Percentiles rank a stretch among this genome's conserved stretches.
Evolutionary conservation across 1,139 yeast species (phyloP).

Genomic region (Sugiyamaella novakii): DNA sequence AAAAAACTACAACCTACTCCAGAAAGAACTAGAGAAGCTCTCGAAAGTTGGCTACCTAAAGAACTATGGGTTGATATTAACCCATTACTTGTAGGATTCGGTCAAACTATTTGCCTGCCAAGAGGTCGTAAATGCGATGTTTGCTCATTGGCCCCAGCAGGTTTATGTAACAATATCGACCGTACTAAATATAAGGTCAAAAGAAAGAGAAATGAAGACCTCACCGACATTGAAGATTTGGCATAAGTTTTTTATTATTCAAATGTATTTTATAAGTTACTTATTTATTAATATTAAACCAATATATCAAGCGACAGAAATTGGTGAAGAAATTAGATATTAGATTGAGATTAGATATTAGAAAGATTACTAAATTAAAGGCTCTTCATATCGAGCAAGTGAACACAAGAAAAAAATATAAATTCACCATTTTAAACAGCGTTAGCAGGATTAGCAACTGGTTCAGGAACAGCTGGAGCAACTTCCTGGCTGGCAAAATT

Average conservation of each 20-base stretch:
- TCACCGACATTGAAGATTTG: slow-evolving; percentile 19
- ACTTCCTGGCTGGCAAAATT: slow-evolving; percentile 20
- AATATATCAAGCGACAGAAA: too few species aligned
- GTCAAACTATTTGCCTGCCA: slow-evolving; percentile 84
- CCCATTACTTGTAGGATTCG: slow-evolving; percentile 88
- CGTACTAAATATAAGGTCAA: slow-evolving; percentile 22
- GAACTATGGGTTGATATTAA: slow-evolving; percentile 82
- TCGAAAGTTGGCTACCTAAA: slow-evolving; percentile 75
- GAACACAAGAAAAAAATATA: not conserved
- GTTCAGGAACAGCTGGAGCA: slow-evolving; percentile 22
- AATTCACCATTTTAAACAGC: slow-evolving; percentile 22
- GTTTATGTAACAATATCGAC: slow-evolving; percentile 47
- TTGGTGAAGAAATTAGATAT: too few species aligned
- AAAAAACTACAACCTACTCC: slow-evolving; percentile 52
- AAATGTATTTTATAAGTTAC: slow-evolving; percentile 1
- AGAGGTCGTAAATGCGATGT: slow-evolving; percentile 70
- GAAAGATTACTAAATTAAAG: too few species aligned
- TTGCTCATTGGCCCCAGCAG: slow-evolving; percentile 59
- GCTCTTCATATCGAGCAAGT: slow-evolving; percentile 6
- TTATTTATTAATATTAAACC: too few species aligned
- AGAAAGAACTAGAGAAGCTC: slow-evolving; percentile 67
- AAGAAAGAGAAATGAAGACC: not conserved
- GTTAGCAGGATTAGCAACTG: slow-evolving; percentile 22
- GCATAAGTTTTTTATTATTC: too few species aligned
- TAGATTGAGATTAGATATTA: slow-evolving; percentile 13